phyloP scores from a whole-genome alignment of 345 rosid species.

The Brassica juncea region DNA sequence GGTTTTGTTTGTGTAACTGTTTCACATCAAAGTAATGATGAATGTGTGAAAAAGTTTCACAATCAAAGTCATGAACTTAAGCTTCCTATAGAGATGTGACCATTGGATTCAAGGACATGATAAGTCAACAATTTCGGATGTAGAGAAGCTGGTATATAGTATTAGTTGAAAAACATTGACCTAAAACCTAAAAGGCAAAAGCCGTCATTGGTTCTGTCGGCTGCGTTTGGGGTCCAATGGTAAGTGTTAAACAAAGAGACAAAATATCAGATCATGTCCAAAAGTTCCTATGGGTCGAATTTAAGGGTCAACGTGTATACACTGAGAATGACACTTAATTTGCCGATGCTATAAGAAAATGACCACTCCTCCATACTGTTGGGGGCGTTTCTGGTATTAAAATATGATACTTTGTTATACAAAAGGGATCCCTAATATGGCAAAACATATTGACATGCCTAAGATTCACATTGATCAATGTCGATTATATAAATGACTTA shows the following conservation, averaged over 20 bases:
- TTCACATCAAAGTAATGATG: background rate
- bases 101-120: conserved; percentile 6
- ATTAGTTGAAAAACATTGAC: conserved; percentile 3
- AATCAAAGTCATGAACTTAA: background rate
- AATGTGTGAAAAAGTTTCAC: background rate
- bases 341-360: conserved; percentile 28
- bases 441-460: background rate
- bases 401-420: conserved; percentile 5
- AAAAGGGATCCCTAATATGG: background rate
- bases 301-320: conserved; percentile 35
- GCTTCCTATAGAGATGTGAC: background rate
- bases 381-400: conserved; percentile 30
- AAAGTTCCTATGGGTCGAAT: conserved; percentile 28
- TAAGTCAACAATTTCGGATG: conserved; percentile 28
- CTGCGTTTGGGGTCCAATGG: conserved; percentile 39
- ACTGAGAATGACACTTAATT: conserved; percentile 37
- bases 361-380: conserved; percentile 29
- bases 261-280: conserved; percentile 29
- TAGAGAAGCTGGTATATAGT: background rate
- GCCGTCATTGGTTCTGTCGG: conserved; percentile 27
- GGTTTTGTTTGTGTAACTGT: too few relatives aligned
- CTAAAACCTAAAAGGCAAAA: conserved; percentile 36
- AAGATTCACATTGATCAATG: too few relatives aligned
- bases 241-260: conserved; percentile 28
- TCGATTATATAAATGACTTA: too few relatives aligned